phyloP scores from a whole-genome alignment of 2,329 filamentous ascomycete genomes.

The Pseudopithomyces chartarum region DNA sequence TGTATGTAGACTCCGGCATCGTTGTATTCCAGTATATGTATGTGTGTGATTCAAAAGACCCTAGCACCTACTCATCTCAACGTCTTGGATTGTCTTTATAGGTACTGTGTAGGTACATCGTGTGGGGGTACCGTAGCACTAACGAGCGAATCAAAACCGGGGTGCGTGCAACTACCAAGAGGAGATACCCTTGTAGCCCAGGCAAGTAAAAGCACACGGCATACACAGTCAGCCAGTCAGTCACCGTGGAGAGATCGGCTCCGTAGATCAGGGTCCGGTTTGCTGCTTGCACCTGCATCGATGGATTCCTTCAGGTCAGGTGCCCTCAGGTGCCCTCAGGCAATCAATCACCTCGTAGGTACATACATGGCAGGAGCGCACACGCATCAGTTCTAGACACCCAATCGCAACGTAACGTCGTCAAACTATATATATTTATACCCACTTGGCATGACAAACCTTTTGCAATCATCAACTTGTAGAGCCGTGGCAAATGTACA shows the following conservation, averaged over 20 bases:
- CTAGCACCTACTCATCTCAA: constrained; percentile 12
- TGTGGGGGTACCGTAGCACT: constrained; percentile 3
- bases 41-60: not conserved
- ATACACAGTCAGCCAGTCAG: too few relatives aligned
- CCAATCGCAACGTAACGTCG: not conserved
- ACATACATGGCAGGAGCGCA: too few relatives aligned
- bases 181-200: too few relatives aligned
- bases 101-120: constrained; percentile 20
- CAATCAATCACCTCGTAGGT: not conserved
- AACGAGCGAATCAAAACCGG: constrained; percentile 15
- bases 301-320: too few relatives aligned
- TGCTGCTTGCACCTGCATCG: too few relatives aligned
- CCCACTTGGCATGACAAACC: constrained; percentile 2
- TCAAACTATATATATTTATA: not conserved
- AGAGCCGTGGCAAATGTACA: not conserved
- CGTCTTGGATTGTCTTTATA: constrained; percentile 15
- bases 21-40: too few relatives aligned
- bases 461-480: not conserved
- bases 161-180: not conserved
- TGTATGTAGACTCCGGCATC: not conserved
- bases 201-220: too few relatives aligned
- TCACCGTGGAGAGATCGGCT: too few relatives aligned
- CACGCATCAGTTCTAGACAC: not conserved
- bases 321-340: too few relatives aligned
- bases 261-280: not conserved